These are phyloP conservation scores for Cryptococcus sp. DNA, from an alignment of 1,284 basidiomycete genomes.

Conservation along the genomic window DNA sequence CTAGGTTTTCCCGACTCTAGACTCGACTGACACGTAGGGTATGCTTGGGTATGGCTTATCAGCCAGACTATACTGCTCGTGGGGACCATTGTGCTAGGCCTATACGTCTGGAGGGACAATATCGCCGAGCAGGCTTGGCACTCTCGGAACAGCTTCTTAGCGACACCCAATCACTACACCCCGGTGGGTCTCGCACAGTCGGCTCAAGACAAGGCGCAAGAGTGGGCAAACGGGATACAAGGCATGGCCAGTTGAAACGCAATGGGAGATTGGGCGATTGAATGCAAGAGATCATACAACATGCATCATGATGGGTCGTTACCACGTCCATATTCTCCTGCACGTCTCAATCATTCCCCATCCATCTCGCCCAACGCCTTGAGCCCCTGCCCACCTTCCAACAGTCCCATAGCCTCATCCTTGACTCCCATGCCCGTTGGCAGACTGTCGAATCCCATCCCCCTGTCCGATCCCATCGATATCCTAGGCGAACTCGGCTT, in stretches of 20 bases:
- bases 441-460: background rate
- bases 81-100: constrained; percentile 13
- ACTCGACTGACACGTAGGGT: constrained; percentile 9
- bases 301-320: too few relatives aligned
- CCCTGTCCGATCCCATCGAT: constrained; percentile 4
- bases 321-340: too few relatives aligned
- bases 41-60: constrained; percentile 23
- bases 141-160: constrained; percentile 20
- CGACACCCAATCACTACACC: constrained; percentile 26
- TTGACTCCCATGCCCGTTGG: constrained; percentile 28
- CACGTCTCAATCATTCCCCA: constrained; percentile 2
- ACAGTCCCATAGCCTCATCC: constrained; percentile 27
- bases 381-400: constrained; percentile 23
- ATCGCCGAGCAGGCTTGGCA: constrained; percentile 28
- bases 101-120: constrained; percentile 17
- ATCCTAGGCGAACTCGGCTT: constrained; percentile 18
- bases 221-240: background rate
- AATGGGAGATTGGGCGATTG: too few relatives aligned
- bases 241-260: background rate
- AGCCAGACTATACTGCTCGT: constrained; percentile 17
- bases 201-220: background rate
- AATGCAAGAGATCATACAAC: too few relatives aligned
- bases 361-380: constrained; percentile 24
- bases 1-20: background rate
- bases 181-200: constrained; percentile 3